A percentile compares a stretch with the other conserved stretches of the same genome.
phyloP scores from a whole-genome alignment of 2,329 filamentous ascomycete genomes.

The Amylocarpus encephaloides region DNA sequence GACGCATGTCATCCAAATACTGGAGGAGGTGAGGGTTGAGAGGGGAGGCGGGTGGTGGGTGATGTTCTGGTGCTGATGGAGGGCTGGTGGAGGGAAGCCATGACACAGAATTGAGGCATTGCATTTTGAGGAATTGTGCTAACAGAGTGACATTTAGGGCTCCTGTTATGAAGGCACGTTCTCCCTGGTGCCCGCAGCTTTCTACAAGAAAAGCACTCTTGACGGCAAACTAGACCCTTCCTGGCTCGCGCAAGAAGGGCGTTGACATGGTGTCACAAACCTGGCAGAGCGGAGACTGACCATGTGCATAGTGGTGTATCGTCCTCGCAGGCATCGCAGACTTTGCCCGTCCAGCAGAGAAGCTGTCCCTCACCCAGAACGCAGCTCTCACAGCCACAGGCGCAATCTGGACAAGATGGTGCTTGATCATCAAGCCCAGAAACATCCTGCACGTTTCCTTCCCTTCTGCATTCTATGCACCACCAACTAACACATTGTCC shows the following conservation, averaged over 20 bases:
- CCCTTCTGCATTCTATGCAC: neutral
- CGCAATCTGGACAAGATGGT: conserved; percentile 98
- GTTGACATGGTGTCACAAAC: neutral
- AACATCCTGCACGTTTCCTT: conserved; percentile 68
- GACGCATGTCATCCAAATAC: neutral
- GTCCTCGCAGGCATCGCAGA: conserved; percentile 90
- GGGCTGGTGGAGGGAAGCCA: neutral
- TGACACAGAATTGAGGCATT: neutral
- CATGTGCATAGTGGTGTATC: conserved; percentile 67
- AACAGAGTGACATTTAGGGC: conserved; percentile 51
- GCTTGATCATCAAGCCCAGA: conserved; percentile 89
- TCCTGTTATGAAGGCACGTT: conserved; percentile 74
- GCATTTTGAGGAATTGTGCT: conserved; percentile 6
- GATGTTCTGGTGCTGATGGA: neutral
- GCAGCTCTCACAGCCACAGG: conserved; percentile 83
- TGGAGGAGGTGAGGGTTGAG: neutral
- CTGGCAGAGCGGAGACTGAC: neutral
- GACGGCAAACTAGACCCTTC: neutral
- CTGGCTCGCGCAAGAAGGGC: no score
- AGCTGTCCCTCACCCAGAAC: conserved; percentile 91
- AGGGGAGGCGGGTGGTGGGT: neutral
- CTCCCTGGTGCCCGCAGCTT: neutral
- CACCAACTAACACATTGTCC: neutral
- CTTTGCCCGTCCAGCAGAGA: conserved; percentile 83
- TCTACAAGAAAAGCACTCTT: neutral